Evolutionary conservation across 345 rosid species (phyloP), one percentile per base, ranked within the genome.

Genomic region (Gossypium herbaceum): DNA sequence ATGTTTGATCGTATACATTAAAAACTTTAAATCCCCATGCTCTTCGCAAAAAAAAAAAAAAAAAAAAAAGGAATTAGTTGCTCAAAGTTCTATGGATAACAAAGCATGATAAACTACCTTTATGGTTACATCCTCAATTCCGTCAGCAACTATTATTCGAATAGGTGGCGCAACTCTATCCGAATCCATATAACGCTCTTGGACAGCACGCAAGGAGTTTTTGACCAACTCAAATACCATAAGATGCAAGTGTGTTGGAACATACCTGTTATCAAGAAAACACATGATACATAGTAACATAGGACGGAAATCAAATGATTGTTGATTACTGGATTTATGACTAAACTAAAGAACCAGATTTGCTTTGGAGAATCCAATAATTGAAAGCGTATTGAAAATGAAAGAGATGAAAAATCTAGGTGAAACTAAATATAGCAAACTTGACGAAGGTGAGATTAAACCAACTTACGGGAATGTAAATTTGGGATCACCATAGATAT

Each of bases 201-300:
- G 97, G 61, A 95, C 97, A 78, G 99, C 97, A 61, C 97, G 96
- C 68, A 96, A 82, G 27, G 97, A 91, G 86, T 95, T 95, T 89
- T 93, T 93, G 67, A 95, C 98, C 86, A 95, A 80, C 88, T 95
- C 99, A 75, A 87, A 93, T 45, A 91, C 91, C 98, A 96, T 96
- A 29, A 91, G 90, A 76, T 96, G 97, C 89, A 93, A 90, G 81
- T 91, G 98, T 44, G 92, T 74, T 27, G 94, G 97, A 61, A 93
- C 98, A 75, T 96, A 93, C 75, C 97, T 95, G 82, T 54, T 22
- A 73, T 34, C 50, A 19, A 44, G 45, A 67, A 73, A 75, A 57
- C 56, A 76, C 47, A 60, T 73, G 47, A 73, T 20, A 59, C 29
- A 74, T 64, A 11, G 41, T 34, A 34, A 59, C 29, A 74, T 59